A percentile compares a stretch with the other conserved stretches of the same genome.
phyloP scores from a whole-genome alignment of 768 basidiomycete genomes.

The Lyophyllum shimeji region DNA sequence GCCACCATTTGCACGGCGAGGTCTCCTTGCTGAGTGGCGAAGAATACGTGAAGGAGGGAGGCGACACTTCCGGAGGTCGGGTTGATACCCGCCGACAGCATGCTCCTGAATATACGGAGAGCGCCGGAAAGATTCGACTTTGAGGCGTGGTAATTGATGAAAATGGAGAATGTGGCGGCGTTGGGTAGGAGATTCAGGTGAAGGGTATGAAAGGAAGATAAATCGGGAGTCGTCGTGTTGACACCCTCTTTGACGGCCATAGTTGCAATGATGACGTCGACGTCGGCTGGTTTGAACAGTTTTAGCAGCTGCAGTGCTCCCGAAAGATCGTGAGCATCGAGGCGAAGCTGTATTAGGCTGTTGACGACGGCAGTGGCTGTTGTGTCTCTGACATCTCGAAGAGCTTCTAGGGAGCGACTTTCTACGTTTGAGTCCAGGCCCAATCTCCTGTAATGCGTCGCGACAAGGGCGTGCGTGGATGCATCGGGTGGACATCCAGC shows the following conservation, averaged over 20 bases:
- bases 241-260: slow-evolving; percentile 7
- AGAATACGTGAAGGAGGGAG: slow-evolving; percentile 60
- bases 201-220: slow-evolving; percentile 7
- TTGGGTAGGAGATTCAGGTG: slow-evolving; percentile 39
- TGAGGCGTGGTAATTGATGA: slow-evolving; percentile 55
- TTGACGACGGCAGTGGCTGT: slow-evolving; percentile 63
- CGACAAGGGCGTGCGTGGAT: slow-evolving; percentile 60
- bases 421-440: slow-evolving; percentile 59
- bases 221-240: slow-evolving; percentile 1
- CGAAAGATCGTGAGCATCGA: slow-evolving; percentile 53
- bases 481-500: slow-evolving; percentile 54
- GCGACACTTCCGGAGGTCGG: slow-evolving; percentile 48
- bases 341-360: slow-evolving; percentile 58
- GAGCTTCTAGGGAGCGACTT: slow-evolving; percentile 44
- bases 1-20: slow-evolving; percentile 54
- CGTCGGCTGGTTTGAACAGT: slow-evolving; percentile 37
- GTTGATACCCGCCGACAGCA: slow-evolving; percentile 40
- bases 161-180: slow-evolving; percentile 58
- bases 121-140: slow-evolving; percentile 45
- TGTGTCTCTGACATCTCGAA: slow-evolving; percentile 38
- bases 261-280: slow-evolving; percentile 23
- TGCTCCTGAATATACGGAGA: slow-evolving; percentile 44
- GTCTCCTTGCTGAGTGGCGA: slow-evolving; percentile 41
- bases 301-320: slow-evolving; percentile 48
- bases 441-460: slow-evolving; percentile 55